Conservation (phyloP, 1,284 basidiomycete species). For the Fomitopsis schrenkii region DNA sequence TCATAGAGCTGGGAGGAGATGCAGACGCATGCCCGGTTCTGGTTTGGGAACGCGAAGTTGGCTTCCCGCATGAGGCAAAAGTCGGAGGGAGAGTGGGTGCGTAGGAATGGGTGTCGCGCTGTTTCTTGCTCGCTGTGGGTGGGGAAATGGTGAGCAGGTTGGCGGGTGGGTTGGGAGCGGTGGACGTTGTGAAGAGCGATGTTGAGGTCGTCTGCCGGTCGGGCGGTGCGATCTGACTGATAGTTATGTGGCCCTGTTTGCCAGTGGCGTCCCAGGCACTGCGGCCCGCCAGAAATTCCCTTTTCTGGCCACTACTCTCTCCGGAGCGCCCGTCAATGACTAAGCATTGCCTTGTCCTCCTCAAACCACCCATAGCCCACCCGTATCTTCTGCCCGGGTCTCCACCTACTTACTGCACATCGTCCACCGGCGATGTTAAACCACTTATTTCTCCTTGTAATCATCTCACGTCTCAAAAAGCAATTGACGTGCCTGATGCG, state of each 20-base stretch:
- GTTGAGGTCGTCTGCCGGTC: slow-evolving; percentile 20
- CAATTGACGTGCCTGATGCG: too few relatives aligned
- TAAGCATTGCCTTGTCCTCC: background rate
- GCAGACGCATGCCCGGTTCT: slow-evolving; percentile 94
- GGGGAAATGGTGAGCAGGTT: slow-evolving; percentile 5
- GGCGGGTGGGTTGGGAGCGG: slow-evolving; percentile 8
- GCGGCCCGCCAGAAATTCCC: slow-evolving; percentile 1
- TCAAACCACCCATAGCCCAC: background rate
- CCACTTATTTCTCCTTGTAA: background rate
- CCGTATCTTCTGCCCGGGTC: background rate
- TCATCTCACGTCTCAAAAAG: too few relatives aligned
- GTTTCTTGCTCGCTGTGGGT: background rate
- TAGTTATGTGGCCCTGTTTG: slow-evolving; percentile 30
- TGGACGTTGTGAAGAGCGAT: slow-evolving; percentile 12
- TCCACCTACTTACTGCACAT: background rate
- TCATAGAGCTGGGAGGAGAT: slow-evolving; percentile 96
- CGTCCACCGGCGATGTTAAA: background rate
- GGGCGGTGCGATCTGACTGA: slow-evolving; percentile 27
- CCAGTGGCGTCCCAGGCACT: slow-evolving; percentile 19
- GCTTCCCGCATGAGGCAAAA: slow-evolving; percentile 80
- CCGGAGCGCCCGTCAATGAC: background rate
- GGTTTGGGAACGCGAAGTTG: slow-evolving; percentile 93
- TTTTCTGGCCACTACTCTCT: background rate
- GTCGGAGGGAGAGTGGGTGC: background rate
- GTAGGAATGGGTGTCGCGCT: background rate